Percentiles rank a stretch among this genome's conserved stretches.
Conservation (phyloP, 768 basidiomycete genomes). For the Chiua virens region DNA sequence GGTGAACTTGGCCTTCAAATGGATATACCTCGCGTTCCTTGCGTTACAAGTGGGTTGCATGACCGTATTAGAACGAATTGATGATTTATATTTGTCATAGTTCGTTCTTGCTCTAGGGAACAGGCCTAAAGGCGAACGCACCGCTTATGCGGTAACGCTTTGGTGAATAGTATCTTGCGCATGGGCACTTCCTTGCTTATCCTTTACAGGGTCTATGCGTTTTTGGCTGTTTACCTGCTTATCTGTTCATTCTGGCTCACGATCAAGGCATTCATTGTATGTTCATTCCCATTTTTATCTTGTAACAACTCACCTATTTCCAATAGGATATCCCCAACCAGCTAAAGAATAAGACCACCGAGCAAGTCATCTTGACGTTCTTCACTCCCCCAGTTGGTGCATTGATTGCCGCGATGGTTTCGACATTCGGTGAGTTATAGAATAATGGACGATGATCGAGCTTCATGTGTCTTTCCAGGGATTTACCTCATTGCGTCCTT, state of each 20-base stretch:
- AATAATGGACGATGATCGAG: neutral
- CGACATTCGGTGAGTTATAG: slow-evolving; percentile 69
- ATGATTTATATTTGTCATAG: slow-evolving; percentile 21
- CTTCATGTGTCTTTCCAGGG: slow-evolving; percentile 36
- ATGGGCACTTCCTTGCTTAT: slow-evolving; percentile 5
- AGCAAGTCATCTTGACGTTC: slow-evolving; percentile 55
- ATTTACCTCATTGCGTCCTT: slow-evolving; percentile 85
- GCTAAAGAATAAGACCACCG: slow-evolving; percentile 48
- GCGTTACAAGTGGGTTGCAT: slow-evolving; percentile 59
- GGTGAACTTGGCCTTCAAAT: slow-evolving; percentile 80
- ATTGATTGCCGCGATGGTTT: slow-evolving; percentile 82
- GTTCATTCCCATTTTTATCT: slow-evolving; percentile 13
- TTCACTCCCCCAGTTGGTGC: slow-evolving; percentile 78
- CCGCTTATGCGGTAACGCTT: slow-evolving; percentile 67
- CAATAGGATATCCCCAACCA: slow-evolving; percentile 51
- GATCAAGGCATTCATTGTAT: slow-evolving; percentile 70
- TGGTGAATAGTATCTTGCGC: slow-evolving; percentile 45
- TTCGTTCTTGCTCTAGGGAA: slow-evolving; percentile 77
- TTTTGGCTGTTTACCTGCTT: slow-evolving; percentile 81
- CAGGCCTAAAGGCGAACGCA: slow-evolving; percentile 85
- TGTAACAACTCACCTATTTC: slow-evolving; percentile 1
- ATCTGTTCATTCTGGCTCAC: slow-evolving; percentile 88
- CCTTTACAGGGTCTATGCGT: slow-evolving; percentile 70
- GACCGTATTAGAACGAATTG: neutral
- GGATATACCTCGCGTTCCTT: slow-evolving; percentile 85